phyloP scores from a whole-genome alignment of 441 rosid genomes.

The Arabidopsis lyrata region DNA sequence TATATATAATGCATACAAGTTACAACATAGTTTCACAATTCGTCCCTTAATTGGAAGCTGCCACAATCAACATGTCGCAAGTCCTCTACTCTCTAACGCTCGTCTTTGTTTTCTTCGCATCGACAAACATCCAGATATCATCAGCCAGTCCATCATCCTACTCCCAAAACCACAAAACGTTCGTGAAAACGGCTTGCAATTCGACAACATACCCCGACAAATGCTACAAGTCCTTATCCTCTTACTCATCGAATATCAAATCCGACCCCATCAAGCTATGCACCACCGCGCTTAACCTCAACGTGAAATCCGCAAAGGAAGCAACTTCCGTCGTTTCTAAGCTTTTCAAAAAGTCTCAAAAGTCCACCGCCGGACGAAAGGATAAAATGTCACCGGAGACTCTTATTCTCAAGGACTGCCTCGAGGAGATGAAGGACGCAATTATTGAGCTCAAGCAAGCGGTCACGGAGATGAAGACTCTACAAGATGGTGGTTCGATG shows the following conservation, averaged over 20 bases:
- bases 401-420: conserved; percentile 62
- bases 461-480: conserved; percentile 43
- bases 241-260: conserved; percentile 55
- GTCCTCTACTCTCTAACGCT: conserved; percentile 38
- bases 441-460: conserved; percentile 62
- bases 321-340: conserved; percentile 43
- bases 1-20: conserved; percentile 19
- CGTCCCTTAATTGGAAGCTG: not conserved
- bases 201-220: conserved; percentile 53
- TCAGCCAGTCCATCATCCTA: conserved; percentile 41
- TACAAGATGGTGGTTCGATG: conserved; percentile 31
- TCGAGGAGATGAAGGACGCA: conserved; percentile 52
- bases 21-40: conserved; percentile 27
- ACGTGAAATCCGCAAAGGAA: conserved; percentile 49
- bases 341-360: conserved; percentile 44
- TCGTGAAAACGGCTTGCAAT: conserved; percentile 58
- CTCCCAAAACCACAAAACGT: conserved; percentile 51
- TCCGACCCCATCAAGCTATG: conserved; percentile 61
- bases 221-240: conserved; percentile 60
- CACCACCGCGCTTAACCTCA: conserved; percentile 51
- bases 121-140: conserved; percentile 30
- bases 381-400: conserved; percentile 39
- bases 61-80: conserved; percentile 24
- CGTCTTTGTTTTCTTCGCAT: conserved; percentile 27
- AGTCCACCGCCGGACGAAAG: conserved; percentile 38